Base-by-base conservation (phyloP, 2,329 filamentous ascomycete species). In the Dichotomopilus funicola region DNA sequence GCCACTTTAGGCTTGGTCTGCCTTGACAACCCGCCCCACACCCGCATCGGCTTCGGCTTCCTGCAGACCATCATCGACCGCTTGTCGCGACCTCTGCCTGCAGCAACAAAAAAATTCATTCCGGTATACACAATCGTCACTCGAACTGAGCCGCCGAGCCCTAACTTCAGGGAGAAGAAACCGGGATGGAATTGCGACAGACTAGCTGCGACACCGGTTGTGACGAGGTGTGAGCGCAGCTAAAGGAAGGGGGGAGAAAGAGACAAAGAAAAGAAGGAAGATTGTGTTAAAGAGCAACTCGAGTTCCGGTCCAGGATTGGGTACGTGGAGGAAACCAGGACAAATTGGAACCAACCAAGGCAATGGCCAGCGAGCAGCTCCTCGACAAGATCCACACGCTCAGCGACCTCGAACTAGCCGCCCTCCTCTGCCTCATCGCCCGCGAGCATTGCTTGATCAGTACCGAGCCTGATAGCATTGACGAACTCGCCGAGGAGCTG, bases 401-500 rank as follows among this genome's bases (percentile, higher is more conserved):
- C 60, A 88, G 86, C 66, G 91, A 96, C 73, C 78, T 96, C 42
- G 91, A 96, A 72, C 82, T 97, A 57, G 94, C 92, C 31, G 75
- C 88, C 11, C 78, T 97, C 42, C 81, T 96, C 50, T 91, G 87
- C 67, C 80, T 97, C 51, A 79, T 91, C 59, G 84, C 86, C 57
- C 81, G 86, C 62, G 88, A 96, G 70, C 91, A 97, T 70, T 96
- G 90, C 73, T 84, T 97, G 64, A 83, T 97, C 66, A 87, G 90
- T 71, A 88, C 89, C 19, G 54, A 57, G 12, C 57, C 60, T 12
- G 60, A 62, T 44, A 61, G 60, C 34, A 61, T 92, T 55, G 78
- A 87, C 68, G 79, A 85, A 61, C 75, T 95, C n/a, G 78, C 85
- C 44, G 78, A 82, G 51, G 90, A 95, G 70, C 75, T 96, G 27